These are phyloP conservation scores for Penicillium simplicissimum DNA, from an alignment of 495 filamentous ascomycete genomes.

Conservation along the genomic window DNA sequence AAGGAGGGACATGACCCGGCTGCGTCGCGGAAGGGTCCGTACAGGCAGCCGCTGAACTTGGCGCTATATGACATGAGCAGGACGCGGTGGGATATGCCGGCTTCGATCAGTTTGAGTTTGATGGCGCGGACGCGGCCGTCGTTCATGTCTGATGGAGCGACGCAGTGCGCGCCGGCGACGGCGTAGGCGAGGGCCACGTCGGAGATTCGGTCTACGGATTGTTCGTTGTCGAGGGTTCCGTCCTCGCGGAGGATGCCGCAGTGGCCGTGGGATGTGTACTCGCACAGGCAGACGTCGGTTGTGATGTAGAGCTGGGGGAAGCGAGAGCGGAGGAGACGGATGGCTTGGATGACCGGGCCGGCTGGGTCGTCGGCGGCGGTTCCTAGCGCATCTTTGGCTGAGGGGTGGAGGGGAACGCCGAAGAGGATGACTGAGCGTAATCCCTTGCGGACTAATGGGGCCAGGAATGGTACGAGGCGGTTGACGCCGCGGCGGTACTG, in stretches of 20 bases:
- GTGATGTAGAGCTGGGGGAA: slow-evolving; percentile 90
- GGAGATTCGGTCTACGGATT: slow-evolving; percentile 89
- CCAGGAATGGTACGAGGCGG: slow-evolving; percentile 78
- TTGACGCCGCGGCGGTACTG: slow-evolving; percentile 88
- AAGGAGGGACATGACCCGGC: slow-evolving; percentile 91
- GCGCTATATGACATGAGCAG: slow-evolving; percentile 97
- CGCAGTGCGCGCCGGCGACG: slow-evolving; percentile 89
- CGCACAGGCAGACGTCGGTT: slow-evolving; percentile 93
- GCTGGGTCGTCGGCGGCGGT: slow-evolving; percentile 91
- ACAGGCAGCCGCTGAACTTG: slow-evolving; percentile 94
- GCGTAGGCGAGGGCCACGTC: slow-evolving; percentile 94
- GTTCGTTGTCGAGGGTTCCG: slow-evolving; percentile 84
- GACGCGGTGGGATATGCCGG: slow-evolving; percentile 82
- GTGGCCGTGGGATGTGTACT: slow-evolving; percentile 98
- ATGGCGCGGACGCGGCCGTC: slow-evolving; percentile 95
- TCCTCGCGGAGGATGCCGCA: slow-evolving; percentile 94
- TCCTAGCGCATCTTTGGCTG: slow-evolving; percentile 85
- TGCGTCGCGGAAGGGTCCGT: slow-evolving; percentile 95
- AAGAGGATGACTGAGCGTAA: slow-evolving; percentile 93
- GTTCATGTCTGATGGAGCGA: slow-evolving; percentile 98
- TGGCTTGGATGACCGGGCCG: slow-evolving; percentile 85
- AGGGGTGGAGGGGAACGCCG: slow-evolving; percentile 79
- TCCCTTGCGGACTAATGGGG: slow-evolving; percentile 83
- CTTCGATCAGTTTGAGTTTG: slow-evolving; percentile 92
- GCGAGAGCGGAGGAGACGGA: slow-evolving; percentile 73